Percentiles rank a stretch among this genome's conserved stretches.
Conservation (phyloP, 2,329 filamentous ascomycete species). For the Fusarium praegraminearum region DNA sequence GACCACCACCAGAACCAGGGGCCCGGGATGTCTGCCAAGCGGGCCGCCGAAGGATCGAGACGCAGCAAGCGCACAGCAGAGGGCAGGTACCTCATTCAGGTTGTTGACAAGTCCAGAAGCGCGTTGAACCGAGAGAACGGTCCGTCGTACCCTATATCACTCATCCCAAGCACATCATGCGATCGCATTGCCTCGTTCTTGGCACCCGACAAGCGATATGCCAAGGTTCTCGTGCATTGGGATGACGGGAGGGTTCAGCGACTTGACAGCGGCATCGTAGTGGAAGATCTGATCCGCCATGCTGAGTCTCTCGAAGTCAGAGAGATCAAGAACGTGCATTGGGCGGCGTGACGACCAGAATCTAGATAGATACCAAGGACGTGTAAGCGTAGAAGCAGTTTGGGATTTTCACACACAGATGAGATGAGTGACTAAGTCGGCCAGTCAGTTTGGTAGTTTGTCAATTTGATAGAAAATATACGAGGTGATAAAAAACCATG, state of each 20-base stretch:
- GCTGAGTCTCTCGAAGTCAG: constrained; percentile 44
- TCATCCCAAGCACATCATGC: constrained; percentile 31
- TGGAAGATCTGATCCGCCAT: constrained; percentile 39
- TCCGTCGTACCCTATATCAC: constrained; percentile 35
- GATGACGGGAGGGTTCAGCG: constrained; percentile 41
- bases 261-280: constrained; percentile 38
- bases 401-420: not conserved
- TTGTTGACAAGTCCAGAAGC: constrained; percentile 40
- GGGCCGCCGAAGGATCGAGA: not conserved
- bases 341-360: constrained; percentile 14
- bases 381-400: not conserved
- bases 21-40: not conserved
- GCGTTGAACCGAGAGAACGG: constrained; percentile 32
- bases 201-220: constrained; percentile 37
- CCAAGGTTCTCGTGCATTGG: constrained; percentile 50
- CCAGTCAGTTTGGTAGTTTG: not conserved
- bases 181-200: constrained; percentile 42
- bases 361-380: not conserved
- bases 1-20: constrained; percentile 9
- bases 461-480: constrained; percentile 10
- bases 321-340: constrained; percentile 43
- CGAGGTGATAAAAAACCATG: constrained; percentile 7
- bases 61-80: constrained; percentile 7
- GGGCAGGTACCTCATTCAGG: constrained; percentile 34
- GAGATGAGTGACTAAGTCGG: not conserved